Evolutionary conservation across 805 yeast genomes (phyloP), one percentile per base, ranked within the genome.

Genomic region (Ogataea paraovalis): DNA sequence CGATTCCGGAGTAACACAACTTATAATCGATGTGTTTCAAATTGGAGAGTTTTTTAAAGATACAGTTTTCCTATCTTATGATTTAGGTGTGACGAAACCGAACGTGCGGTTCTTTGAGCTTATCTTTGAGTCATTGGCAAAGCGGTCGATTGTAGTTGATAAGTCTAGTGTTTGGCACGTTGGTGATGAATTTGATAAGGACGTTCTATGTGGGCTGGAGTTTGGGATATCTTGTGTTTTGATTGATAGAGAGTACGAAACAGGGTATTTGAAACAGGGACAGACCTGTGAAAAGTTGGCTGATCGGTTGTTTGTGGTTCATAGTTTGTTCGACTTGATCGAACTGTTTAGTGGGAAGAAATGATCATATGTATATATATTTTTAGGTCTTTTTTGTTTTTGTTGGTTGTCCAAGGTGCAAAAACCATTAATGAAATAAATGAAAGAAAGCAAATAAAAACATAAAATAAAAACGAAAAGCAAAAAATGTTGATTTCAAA

Each of bases 181-280:
- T 42, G 92, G 92, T 0, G 91, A 85, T 58, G 80, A 76, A 52
- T 61, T 71, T 33, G 64, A 64, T 7, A 78, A 79, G 43, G 92
- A 85, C 59, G 68, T 76, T 46, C 56, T 67, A 13, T 85, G 82
- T 2, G 71, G 83, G 0, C 60, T 67, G 16, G 60, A 63, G 22
- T 73, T 83, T 1, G 90, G 90, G 0, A 78, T 88, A 79, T 79
- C 78, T 45, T 80, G 84, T 4, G 66, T 85, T 0, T 42, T 60
- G 41, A 36, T 60, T n/a, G 65, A 60, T 43, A 45, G 65, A 25
- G 49, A 55, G 25, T 22, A 43, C 18, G 41, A 45, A 1, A 46
- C 48, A 21, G 60, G 58, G 13, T 43, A 46, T 18, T 36, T 57
- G 21, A 13, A 44, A 14, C 33, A 28, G 2, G 42, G 41, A 16